These are phyloP conservation scores for Tulasnella sp. DNA, from an alignment of 768 basidiomycete species.

Conservation along the genomic window DNA sequence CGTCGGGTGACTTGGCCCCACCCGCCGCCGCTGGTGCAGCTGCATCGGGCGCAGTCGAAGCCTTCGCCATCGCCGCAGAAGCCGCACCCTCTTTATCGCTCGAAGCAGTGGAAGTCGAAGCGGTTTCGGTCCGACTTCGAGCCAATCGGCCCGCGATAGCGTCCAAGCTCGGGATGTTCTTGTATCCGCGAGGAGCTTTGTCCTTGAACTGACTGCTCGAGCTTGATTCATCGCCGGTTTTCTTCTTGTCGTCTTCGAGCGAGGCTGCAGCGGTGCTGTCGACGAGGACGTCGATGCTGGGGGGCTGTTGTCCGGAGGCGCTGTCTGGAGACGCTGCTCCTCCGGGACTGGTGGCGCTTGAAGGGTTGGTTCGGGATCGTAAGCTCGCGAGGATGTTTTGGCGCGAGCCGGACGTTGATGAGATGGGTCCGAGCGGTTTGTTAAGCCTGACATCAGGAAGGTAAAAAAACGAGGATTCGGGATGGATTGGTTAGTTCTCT, in stretches of 20 bases:
- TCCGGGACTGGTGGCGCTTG: not conserved
- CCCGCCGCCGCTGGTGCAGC: too few species aligned
- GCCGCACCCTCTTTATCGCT: conserved; percentile 22
- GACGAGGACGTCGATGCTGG: not conserved
- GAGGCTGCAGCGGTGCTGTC: not conserved
- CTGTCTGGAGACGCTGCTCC: conserved; percentile 50
- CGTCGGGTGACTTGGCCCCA: not conserved
- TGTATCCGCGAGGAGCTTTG: conserved; percentile 66
- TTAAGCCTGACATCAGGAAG: not conserved
- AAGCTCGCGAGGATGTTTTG: not conserved
- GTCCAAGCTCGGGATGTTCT: conserved; percentile 85
- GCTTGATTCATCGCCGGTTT: conserved; percentile 10
- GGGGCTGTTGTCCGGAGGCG: conserved; percentile 59
- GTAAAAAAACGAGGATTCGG: not conserved
- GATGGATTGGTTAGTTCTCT: not conserved
- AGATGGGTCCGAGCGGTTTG: not conserved
- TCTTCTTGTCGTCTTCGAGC: conserved; percentile 15
- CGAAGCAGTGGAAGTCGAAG: conserved; percentile 6
- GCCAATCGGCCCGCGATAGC: conserved; percentile 81
- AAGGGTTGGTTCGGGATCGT: not conserved
- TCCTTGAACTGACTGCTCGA: conserved; percentile 40
- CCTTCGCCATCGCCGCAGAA: conserved; percentile 39
- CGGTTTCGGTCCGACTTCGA: conserved; percentile 60
- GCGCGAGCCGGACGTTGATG: not conserved
- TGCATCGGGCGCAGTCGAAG: conserved; percentile 53